Evolutionary conservation across 352 stramenopile species (phyloP).

Genomic region (Phytopythium cucurbitacearum): DNA sequence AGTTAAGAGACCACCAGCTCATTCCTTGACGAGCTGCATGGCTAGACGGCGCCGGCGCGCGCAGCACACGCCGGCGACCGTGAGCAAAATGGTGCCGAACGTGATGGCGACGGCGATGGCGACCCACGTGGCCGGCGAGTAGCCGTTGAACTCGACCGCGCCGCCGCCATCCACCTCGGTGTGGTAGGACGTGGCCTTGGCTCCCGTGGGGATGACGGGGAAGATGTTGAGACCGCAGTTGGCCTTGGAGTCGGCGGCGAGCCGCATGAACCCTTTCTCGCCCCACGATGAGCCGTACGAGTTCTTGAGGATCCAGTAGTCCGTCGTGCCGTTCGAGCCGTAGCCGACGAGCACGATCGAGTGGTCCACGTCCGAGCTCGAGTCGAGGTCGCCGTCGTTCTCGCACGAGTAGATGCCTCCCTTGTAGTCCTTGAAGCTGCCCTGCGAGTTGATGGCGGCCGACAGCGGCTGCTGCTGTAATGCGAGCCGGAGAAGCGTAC

Average conservation of each 20-base stretch:
- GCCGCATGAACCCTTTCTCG: slow-evolving; percentile 57
- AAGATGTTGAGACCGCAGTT: slow-evolving; percentile 81
- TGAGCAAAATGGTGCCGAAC: slow-evolving; percentile 29
- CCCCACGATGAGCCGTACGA: slow-evolving; percentile 74
- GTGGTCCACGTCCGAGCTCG: slow-evolving; percentile 63
- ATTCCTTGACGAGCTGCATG: slow-evolving; percentile 12
- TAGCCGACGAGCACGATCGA: slow-evolving; percentile 75
- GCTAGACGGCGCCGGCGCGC: slow-evolving; percentile 16
- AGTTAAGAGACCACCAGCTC: background rate
- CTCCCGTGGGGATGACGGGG: slow-evolving; percentile 56
- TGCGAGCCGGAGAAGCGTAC: slow-evolving; percentile 57
- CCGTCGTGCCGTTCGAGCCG: slow-evolving; percentile 18
- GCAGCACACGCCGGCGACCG: slow-evolving; percentile 26
- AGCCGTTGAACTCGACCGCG: slow-evolving; percentile 27
- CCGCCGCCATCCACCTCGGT: slow-evolving; percentile 48
- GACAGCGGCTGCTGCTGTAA: slow-evolving; percentile 71
- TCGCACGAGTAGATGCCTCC: slow-evolving; percentile 66
- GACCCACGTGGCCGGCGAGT: slow-evolving; percentile 30
- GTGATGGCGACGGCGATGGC: slow-evolving; percentile 16
- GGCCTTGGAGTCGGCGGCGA: slow-evolving; percentile 67
- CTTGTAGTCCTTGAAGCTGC: slow-evolving; percentile 79
- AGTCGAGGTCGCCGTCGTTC: slow-evolving; percentile 62
- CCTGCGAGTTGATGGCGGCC: slow-evolving; percentile 74
- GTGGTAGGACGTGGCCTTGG: slow-evolving; percentile 34
- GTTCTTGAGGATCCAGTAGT: slow-evolving; percentile 85